Percentiles rank a stretch among this genome's conserved stretches.
phyloP scores from a whole-genome alignment of 1,284 basidiomycete species.

The Boletellus dicymbophilus region DNA sequence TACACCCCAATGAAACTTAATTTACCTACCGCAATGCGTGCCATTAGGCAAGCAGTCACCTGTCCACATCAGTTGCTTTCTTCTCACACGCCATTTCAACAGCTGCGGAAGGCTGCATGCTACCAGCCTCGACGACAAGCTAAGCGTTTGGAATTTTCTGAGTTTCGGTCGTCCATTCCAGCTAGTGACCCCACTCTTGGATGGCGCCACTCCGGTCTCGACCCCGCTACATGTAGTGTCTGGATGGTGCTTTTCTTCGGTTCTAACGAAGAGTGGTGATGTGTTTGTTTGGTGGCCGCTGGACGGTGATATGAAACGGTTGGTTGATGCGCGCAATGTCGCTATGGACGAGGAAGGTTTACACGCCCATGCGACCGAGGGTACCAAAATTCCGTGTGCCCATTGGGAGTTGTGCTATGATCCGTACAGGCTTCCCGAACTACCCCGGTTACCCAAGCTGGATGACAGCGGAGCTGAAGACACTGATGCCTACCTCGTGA shows the following conservation, averaged over 20 bases:
- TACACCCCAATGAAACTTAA: conserved; percentile 53
- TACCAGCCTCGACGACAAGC: conserved; percentile 58
- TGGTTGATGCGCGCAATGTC: conserved; percentile 42
- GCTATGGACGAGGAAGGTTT: conserved; percentile 47
- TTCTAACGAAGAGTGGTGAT: conserved; percentile 68
- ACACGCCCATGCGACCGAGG: conserved; percentile 35
- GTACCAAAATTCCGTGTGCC: conserved; percentile 56
- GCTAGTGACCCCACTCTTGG: conserved; percentile 52
- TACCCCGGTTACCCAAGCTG: conserved; percentile 50
- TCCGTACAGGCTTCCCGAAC: conserved; percentile 56
- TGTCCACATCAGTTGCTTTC: not conserved
- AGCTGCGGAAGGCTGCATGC: conserved; percentile 78
- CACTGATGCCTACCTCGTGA: conserved; percentile 56
- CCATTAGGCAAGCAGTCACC: conserved; percentile 52
- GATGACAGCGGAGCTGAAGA: conserved; percentile 33
- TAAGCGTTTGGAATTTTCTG: conserved; percentile 69
- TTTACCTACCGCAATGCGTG: conserved; percentile 57
- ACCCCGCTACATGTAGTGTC: conserved; percentile 71
- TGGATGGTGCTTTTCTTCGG: conserved; percentile 78
- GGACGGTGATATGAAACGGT: conserved; percentile 40
- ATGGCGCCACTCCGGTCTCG: conserved; percentile 43
- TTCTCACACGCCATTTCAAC: conserved; percentile 17
- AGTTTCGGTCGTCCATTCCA: conserved; percentile 76
- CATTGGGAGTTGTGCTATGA: conserved; percentile 56
- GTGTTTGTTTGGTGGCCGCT: conserved; percentile 81